Conservation (phyloP, 75 land plant genomes). For the Selaginella moellendorffii region DNA sequence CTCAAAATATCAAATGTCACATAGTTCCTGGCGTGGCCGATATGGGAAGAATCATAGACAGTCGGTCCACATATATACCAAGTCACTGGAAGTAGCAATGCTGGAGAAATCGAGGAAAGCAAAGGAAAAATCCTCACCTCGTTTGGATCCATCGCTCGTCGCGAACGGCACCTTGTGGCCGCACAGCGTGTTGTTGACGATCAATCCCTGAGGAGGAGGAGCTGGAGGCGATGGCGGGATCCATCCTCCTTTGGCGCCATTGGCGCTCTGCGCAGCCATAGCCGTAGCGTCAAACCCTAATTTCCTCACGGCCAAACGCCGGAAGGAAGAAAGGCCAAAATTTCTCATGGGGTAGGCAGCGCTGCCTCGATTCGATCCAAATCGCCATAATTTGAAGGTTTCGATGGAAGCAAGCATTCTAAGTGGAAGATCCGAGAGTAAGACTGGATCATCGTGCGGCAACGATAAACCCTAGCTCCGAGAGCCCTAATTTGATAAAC, state of each 20-base stretch:
- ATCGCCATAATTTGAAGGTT: no score
- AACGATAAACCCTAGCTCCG: no score
- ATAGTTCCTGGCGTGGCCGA: conserved; percentile 38
- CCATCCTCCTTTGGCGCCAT: neutral
- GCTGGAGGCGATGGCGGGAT: neutral
- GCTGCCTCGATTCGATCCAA: no score
- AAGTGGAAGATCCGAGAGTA: no score
- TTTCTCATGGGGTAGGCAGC: no score
- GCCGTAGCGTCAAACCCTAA: neutral
- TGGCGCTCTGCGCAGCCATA: neutral
- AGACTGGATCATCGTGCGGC: no score
- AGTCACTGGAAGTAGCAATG: conserved; percentile 17
- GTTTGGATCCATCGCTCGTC: conserved; percentile 23
- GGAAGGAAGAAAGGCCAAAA: no score
- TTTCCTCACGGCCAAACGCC: neutral
- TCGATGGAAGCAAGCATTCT: no score
- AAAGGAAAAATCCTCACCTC: no score
- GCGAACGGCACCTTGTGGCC: conserved; percentile 24
- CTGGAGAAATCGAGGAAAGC: neutral
- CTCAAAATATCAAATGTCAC: conserved; percentile 36
- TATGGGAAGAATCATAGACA: conserved; percentile 38
- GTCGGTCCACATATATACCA: conserved; percentile 47
- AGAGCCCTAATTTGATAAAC: no score
- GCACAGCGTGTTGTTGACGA: conserved; percentile 21
- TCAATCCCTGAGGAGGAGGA: neutral